Percentiles rank a stretch among this genome's conserved stretches.
These are phyloP conservation scores for Trichoderma atrobrunneum DNA, from an alignment of 2,329 filamentous ascomycete species.

Conservation along the genomic window DNA sequence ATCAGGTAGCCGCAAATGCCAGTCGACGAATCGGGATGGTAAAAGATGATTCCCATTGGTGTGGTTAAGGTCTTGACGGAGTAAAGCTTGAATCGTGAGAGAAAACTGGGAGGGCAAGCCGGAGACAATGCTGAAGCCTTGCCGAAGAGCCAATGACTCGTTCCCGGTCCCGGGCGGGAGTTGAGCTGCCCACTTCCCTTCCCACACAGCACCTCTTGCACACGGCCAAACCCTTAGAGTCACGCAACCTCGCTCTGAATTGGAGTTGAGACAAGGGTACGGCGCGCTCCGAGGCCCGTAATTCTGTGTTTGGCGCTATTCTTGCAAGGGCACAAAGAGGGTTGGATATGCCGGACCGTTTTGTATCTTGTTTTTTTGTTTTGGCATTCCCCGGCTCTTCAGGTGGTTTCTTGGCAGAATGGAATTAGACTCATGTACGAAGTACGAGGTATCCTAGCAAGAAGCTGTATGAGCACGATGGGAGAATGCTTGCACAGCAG, in stretches of 20 bases:
- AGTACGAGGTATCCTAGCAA: not conserved
- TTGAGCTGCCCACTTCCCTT: not conserved
- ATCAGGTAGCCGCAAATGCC: not conserved
- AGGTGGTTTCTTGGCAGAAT: not conserved
- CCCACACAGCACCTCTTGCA: not conserved
- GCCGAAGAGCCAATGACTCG: not conserved
- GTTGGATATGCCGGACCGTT: not conserved
- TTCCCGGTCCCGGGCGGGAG: not conserved
- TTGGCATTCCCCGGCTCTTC: not conserved
- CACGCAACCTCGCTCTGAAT: not conserved
- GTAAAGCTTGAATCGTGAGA: not conserved
- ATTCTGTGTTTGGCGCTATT: not conserved
- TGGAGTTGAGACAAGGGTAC: not conserved
- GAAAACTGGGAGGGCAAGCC: not conserved
- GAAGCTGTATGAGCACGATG: not conserved
- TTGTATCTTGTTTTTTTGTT: not conserved
- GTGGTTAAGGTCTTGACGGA: not conserved
- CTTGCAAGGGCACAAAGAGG: not conserved
- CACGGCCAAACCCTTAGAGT: not conserved
- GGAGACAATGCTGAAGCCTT: not conserved
- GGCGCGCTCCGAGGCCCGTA: slow-evolving; percentile 3
- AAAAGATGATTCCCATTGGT: not conserved
- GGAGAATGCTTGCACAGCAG: not conserved
- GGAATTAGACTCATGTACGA: not conserved
- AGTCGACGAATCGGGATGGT: not conserved